Evolutionary conservation across 768 basidiomycete genomes (phyloP).

Genomic region (Leccinellum rugosiceps): DNA sequence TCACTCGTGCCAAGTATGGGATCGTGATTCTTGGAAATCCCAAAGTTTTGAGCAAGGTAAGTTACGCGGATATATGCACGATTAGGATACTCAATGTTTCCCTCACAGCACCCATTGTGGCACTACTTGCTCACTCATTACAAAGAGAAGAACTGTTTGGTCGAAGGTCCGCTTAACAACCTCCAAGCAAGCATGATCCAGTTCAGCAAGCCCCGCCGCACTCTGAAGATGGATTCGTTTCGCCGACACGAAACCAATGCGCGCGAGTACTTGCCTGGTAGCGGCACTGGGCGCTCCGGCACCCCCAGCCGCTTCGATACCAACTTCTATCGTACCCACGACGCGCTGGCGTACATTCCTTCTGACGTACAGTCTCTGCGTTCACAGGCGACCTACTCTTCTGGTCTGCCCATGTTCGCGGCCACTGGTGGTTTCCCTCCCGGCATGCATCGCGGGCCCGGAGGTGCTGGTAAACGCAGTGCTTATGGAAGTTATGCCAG

Average conservation of each 20-base stretch:
- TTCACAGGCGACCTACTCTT: conserved; percentile 95
- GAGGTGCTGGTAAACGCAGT: conserved; percentile 69
- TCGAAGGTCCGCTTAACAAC: conserved; percentile 96
- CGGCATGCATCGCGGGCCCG: conserved; percentile 55
- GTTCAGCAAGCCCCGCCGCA: conserved; percentile 94
- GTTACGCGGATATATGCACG: conserved; percentile 18
- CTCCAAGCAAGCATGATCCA: conserved; percentile 98
- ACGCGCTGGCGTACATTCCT: conserved; percentile 89
- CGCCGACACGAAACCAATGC: conserved; percentile 91
- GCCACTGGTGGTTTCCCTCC: conserved; percentile 68
- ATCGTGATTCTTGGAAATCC: conserved; percentile 99
- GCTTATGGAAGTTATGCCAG: conserved; percentile 80
- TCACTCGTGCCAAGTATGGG: conserved; percentile 97
- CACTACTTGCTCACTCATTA: conserved; percentile 97
- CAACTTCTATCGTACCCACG: conserved; percentile 93
- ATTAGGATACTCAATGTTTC: conserved; percentile 3
- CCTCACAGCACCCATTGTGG: conserved; percentile 89
- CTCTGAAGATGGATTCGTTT: conserved; percentile 92
- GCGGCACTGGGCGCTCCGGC: conserved; percentile 60
- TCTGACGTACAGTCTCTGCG: conserved; percentile 94
- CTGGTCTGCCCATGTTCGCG: conserved; percentile 83
- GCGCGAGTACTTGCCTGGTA: conserved; percentile 60
- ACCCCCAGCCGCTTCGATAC: conserved; percentile 95
- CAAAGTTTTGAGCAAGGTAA: conserved; percentile 96
- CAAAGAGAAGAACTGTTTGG: conserved; percentile 91